Evolutionary conservation across 2,329 filamentous ascomycete genomes (phyloP).

Genomic region (Epichloe brachyelytri): DNA sequence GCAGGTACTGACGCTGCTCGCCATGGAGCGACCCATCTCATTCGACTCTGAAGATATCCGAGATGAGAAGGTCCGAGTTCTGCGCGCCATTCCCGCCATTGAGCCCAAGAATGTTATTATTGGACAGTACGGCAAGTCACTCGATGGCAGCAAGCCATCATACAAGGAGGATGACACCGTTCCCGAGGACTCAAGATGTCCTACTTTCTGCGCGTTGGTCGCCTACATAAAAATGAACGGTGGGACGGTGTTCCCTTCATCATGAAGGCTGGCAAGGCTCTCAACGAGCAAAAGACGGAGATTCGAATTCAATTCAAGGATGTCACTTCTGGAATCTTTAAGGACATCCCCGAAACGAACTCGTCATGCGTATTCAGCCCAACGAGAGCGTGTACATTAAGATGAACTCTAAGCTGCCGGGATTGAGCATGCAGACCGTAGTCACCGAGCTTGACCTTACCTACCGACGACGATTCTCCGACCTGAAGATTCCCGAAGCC

Average conservation of each 20-base stretch:
- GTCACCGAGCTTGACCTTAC: slow-evolving; percentile 97
- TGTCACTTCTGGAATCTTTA: slow-evolving; percentile 98
- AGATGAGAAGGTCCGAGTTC: slow-evolving; percentile 95
- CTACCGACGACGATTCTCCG: slow-evolving; percentile 95
- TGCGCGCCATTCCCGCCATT: slow-evolving; percentile 84
- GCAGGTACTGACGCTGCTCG: slow-evolving; percentile 87
- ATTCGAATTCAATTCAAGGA: slow-evolving; percentile 99
- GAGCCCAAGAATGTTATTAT: slow-evolving; percentile 99
- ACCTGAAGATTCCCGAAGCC: slow-evolving; percentile 97
- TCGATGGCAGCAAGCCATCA: slow-evolving; percentile 89
- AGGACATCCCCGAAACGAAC: slow-evolving; percentile 97
- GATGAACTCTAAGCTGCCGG: slow-evolving; percentile 99
- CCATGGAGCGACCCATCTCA: slow-evolving; percentile 96
- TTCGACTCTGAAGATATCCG: slow-evolving; percentile 97
- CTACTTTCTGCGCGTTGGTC: slow-evolving; percentile 93
- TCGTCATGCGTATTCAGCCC: slow-evolving; percentile 97
- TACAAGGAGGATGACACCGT: slow-evolving; percentile 99
- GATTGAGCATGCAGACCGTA: slow-evolving; percentile 98
- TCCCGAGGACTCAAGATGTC: slow-evolving; percentile 91
- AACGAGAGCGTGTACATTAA: slow-evolving; percentile 99
- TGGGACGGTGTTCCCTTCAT: slow-evolving; percentile 99
- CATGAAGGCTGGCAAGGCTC: slow-evolving; percentile 94
- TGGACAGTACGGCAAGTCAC: slow-evolving; percentile 91
- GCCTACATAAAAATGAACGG: slow-evolving; percentile 99
- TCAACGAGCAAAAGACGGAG: slow-evolving; percentile 99